Conservation (phyloP, 1,139 yeast genomes). For the Blastobotrys niveus region DNA sequence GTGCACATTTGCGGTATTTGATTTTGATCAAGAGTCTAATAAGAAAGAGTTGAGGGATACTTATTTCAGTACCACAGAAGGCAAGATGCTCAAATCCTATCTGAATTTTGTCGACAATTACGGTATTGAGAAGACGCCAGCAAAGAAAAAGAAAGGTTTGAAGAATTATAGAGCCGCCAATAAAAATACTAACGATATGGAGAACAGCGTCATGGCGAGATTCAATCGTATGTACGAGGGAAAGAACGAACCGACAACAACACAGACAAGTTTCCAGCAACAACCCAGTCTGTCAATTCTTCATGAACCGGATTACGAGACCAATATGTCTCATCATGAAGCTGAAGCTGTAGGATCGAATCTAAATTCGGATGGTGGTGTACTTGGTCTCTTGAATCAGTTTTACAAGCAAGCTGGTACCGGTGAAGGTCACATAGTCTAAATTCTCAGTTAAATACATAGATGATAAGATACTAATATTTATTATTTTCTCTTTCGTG, state of each 20-base stretch:
- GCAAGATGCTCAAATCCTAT: slow-evolving; percentile 88
- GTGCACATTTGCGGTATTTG: slow-evolving; percentile 92
- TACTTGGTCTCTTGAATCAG: slow-evolving; percentile 76
- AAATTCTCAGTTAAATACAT: neutral
- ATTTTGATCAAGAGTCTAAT: slow-evolving; percentile 48
- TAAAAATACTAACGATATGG: slow-evolving; percentile 19
- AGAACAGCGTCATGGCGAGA: slow-evolving; percentile 30
- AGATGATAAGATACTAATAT: neutral
- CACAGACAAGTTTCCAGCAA: neutral
- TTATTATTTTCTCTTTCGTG: neutral
- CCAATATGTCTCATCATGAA: neutral
- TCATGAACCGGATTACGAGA: slow-evolving; percentile 9
- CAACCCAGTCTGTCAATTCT: neutral
- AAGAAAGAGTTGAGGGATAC: slow-evolving; percentile 25
- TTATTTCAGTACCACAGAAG: slow-evolving; percentile 51
- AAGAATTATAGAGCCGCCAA: no score
- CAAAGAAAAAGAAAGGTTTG: neutral
- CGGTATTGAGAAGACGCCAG: slow-evolving; percentile 38
- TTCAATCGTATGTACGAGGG: slow-evolving; percentile 20
- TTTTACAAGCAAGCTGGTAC: slow-evolving; percentile 48
- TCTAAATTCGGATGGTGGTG: slow-evolving; percentile 59
- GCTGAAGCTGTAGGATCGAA: no score
- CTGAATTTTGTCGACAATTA: slow-evolving; percentile 82
- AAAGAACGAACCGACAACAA: neutral
- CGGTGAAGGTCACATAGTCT: slow-evolving; percentile 19